A percentile compares a stretch with the other conserved stretches of the same genome.
Evolutionary conservation across 148 eudicot species (phyloP).

Genomic region (Rhododendron simsii): DNA sequence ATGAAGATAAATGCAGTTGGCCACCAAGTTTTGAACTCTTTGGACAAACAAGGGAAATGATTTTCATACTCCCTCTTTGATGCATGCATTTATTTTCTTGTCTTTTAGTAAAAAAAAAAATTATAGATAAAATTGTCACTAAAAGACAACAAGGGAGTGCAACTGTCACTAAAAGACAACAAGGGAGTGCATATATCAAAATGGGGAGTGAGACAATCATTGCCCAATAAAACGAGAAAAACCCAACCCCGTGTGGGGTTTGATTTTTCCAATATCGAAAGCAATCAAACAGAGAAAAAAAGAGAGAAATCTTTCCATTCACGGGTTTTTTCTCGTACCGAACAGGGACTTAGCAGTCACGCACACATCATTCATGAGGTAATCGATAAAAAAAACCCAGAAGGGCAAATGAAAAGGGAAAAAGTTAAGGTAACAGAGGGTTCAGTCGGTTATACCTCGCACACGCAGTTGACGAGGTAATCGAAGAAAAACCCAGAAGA

Average conservation of each 20-base stretch:
- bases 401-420: background rate
- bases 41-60: background rate
- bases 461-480: background rate
- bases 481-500: slow-evolving; percentile 33
- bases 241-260: background rate
- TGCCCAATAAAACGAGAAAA: background rate
- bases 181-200: background rate
- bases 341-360: background rate
- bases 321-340: background rate
- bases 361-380: background rate
- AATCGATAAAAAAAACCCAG: background rate
- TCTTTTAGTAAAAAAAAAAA: too few species aligned
- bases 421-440: background rate
- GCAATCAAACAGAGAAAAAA: background rate
- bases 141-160: background rate
- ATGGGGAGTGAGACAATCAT: background rate
- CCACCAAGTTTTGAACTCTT: background rate
- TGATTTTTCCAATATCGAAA: background rate
- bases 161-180: too few species aligned
- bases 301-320: background rate
- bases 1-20: background rate
- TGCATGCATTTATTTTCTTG: background rate
- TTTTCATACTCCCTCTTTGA: too few species aligned
- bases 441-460: background rate
- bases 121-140: too few species aligned